Evolutionary conservation across 176 grass and related monocot genomes (phyloP), one percentile per base, ranked within the genome.

Genomic region (Ampelocalamus luodianensis): DNA sequence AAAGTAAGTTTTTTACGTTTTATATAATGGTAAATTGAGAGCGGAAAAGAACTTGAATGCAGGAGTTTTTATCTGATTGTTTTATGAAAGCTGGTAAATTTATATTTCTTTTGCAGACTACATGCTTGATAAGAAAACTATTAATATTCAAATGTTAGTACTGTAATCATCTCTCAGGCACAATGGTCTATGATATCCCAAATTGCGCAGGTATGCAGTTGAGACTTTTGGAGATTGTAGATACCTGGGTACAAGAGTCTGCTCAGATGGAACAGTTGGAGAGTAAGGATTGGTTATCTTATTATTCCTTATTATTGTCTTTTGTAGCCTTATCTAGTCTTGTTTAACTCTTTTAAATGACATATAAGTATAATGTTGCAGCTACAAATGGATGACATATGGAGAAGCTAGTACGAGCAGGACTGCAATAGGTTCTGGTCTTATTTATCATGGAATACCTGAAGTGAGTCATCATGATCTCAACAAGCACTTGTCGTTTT

Each of bases 381-480:
- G 96, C 17, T 98, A 98, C 87, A 93, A 93, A 89, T 98, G 96
- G 96, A 93, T 98, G 89, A 98, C 96, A 1, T 98, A 95, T 85
- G 91, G 96, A 87, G 96, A 98, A 94, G 85, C 80, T 83, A 87
- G 91, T 84, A 93, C 80, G 0, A 89, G 82, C 43, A 84, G 96
- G 44, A 79, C 85, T 74, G 91, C 93, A 60, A 89, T 98, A 88
- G 95, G 95, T 83, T 98, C 93, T 85, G 93, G 93, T 49, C 91
- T 98, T 64, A 82, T 92, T 82, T 77, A 89, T 77, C 91, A 93
- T 82, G 91, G 89, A 69, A 92, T 95, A 90, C 72, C 83, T 77
- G 88, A 98, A 88, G 96, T 98, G 86, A 83, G 76, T 85, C 29
- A 61, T 89, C 81, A 72, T 68, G 23, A 53, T 64, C 82, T 71